phyloP scores from a whole-genome alignment of 768 basidiomycete genomes.

The Mycena polygramma region DNA sequence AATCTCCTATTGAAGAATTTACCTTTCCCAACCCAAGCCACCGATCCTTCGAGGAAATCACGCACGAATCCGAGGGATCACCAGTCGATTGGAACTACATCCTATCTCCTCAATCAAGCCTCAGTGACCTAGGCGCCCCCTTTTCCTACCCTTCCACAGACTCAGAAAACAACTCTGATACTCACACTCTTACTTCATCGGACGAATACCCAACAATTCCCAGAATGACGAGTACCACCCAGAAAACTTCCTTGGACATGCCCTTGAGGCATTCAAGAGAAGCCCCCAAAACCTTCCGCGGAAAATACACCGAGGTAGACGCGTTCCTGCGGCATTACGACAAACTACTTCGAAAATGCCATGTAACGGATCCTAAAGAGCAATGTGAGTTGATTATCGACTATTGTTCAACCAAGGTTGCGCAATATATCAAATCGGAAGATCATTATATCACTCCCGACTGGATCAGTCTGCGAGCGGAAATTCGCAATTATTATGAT shows the following conservation, averaged over 20 bases:
- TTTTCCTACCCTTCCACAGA: too few species aligned
- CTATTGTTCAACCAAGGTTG: slow-evolving; percentile 1
- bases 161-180: too few species aligned
- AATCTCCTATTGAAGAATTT: too few species aligned
- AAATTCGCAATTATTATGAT: slow-evolving; percentile 10
- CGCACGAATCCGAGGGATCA: too few species aligned
- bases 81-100: too few species aligned
- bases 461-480: not conserved
- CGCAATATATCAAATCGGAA: slow-evolving; percentile 5
- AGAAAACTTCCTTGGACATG: slow-evolving; percentile 1
- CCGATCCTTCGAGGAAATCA: too few species aligned
- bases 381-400: slow-evolving; percentile 7
- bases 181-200: not conserved
- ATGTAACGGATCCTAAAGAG: not conserved
- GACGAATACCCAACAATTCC: not conserved
- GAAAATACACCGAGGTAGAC: slow-evolving; percentile 11
- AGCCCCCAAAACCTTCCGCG: slow-evolving; percentile 6
- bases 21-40: too few species aligned
- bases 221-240: not conserved
- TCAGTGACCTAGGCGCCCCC: too few species aligned
- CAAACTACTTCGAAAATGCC: not conserved
- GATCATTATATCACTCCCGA: not conserved
- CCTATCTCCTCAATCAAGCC: too few species aligned
- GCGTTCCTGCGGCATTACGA: not conserved
- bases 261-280: not conserved